Conservation (phyloP, 805 yeast genomes). For the Teunomyces lycoperdinae region DNA sequence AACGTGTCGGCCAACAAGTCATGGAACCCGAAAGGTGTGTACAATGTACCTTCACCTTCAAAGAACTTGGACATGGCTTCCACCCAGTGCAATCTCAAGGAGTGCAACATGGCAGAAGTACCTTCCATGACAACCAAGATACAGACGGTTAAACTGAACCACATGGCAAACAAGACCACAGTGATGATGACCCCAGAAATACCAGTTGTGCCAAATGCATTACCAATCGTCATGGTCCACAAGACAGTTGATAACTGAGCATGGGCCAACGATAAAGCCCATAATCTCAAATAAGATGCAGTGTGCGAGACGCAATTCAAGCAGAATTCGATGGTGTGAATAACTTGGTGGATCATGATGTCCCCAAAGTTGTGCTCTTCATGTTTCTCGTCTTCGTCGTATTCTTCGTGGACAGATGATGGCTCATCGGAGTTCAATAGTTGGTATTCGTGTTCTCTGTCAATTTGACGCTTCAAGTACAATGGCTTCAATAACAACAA, state of each 20-base stretch:
- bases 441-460: conserved; percentile 25
- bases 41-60: conserved; percentile 71
- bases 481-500: conserved; percentile 65
- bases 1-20: conserved; percentile 12
- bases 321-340: conserved; percentile 78
- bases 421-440: conserved; percentile 16
- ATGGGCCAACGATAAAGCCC: conserved; percentile 80
- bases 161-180: conserved; percentile 64
- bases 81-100: conserved; percentile 77
- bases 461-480: conserved; percentile 33
- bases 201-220: conserved; percentile 58
- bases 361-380: conserved; percentile 53
- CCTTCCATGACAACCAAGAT: conserved; percentile 79
- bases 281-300: conserved; percentile 71
- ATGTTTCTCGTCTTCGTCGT: conserved; percentile 33
- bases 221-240: conserved; percentile 73
- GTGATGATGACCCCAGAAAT: conserved; percentile 54
- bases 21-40: conserved; percentile 58
- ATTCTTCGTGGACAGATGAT: conserved; percentile 21
- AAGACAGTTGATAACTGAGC: conserved; percentile 73
- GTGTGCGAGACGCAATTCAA: conserved; percentile 78
- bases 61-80: conserved; percentile 80
- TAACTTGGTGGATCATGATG: conserved; percentile 73
- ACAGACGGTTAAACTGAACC: conserved; percentile 69
- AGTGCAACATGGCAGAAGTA: conserved; percentile 80